These are phyloP conservation scores for Nannochloropsis limnetica DNA, from an alignment of 352 stramenopile species.

Conservation along the genomic window DNA sequence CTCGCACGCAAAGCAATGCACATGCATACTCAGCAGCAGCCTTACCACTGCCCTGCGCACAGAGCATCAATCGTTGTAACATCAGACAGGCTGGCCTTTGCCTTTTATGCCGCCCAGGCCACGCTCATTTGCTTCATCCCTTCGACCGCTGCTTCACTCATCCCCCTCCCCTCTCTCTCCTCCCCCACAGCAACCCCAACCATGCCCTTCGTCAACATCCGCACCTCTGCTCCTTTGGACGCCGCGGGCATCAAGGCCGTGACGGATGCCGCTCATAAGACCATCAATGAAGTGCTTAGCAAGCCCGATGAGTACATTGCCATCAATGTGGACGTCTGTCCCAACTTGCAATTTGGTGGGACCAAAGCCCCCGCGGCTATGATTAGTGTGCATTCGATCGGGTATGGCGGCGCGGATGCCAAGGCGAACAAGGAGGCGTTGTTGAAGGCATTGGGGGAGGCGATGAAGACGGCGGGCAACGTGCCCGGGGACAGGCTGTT, in stretches of 20 bases:
- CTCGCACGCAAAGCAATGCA: too few relatives aligned
- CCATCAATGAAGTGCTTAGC: not conserved
- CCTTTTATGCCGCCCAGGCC: not conserved
- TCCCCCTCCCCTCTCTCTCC: not conserved
- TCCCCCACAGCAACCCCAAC: not conserved
- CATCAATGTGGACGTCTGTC: not conserved
- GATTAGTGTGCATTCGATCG: conserved; percentile 20
- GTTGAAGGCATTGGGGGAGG: not conserved
- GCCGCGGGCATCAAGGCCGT: conserved; percentile 11
- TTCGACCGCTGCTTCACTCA: not conserved
- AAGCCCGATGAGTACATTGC: conserved; percentile 32
- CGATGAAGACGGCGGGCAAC: not conserved
- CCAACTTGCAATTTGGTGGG: conserved; percentile 9
- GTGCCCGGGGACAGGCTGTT: not conserved
- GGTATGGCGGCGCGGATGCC: not conserved
- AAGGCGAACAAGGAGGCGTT: conserved; percentile 14
- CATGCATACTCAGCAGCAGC: too few relatives aligned
- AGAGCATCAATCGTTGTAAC: too few relatives aligned
- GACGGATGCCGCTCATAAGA: not conserved
- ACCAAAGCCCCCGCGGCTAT: conserved; percentile 10
- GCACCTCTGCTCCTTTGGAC: conserved; percentile 18
- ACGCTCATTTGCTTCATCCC: too few relatives aligned
- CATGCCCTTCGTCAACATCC: conserved; percentile 27
- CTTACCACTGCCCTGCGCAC: too few relatives aligned
- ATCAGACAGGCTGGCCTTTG: not conserved